phyloP scores from a whole-genome alignment of 2,329 filamentous ascomycete genomes.

The Alternaria angustiovoidea region DNA sequence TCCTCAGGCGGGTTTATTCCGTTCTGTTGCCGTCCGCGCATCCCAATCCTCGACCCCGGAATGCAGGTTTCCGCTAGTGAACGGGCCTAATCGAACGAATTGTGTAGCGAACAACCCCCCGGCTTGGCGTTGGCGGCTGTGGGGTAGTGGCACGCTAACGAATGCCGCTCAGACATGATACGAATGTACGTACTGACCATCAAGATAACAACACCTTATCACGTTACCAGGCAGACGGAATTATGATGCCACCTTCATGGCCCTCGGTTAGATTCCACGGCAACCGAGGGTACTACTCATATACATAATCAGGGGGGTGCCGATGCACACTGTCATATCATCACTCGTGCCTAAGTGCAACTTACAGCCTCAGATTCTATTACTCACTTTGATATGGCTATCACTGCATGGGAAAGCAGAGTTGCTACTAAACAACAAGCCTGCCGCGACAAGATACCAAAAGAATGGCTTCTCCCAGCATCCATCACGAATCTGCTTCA shows the following conservation, averaged over 20 bases:
- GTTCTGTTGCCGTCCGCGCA: not conserved
- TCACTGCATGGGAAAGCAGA: conserved; percentile 5
- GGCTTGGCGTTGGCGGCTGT: conserved; percentile 9
- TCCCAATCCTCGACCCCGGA: not conserved
- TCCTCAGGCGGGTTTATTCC: not conserved
- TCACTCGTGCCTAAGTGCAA: no score
- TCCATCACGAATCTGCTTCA: conserved; percentile 7
- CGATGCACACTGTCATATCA: no score
- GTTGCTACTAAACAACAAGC: conserved; percentile 7
- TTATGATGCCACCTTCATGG: not conserved
- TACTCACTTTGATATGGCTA: not conserved
- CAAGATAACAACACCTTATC: not conserved
- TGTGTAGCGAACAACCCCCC: not conserved
- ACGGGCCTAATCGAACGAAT: conserved; percentile 6
- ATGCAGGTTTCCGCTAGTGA: not conserved
- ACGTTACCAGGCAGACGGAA: not conserved
- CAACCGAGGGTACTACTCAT: no score
- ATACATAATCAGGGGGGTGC: no score
- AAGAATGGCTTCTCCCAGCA: conserved; percentile 50
- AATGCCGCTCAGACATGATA: conserved; percentile 5
- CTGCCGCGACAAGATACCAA: conserved; percentile 43
- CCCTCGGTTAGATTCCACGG: not conserved
- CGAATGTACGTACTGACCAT: not conserved
- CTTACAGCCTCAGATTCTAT: no score
- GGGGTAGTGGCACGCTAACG: conserved; percentile 2